A percentile compares a stretch with the other conserved stretches of the same genome.
phyloP scores from a whole-genome alignment of 805 yeast species.

The Cyberlindnera misumaiensis region DNA sequence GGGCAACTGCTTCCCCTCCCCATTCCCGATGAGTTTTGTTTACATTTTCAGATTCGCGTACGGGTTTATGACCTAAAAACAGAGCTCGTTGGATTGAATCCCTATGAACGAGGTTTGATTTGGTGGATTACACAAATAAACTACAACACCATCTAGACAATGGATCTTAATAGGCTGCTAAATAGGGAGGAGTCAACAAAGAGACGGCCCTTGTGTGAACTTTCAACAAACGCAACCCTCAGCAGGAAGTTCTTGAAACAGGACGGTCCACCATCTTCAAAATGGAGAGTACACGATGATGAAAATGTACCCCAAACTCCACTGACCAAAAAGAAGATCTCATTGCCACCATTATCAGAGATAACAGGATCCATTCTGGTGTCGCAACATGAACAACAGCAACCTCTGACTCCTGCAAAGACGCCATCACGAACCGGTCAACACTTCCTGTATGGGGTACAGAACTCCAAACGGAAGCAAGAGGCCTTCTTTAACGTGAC shows the following conservation, averaged over 20 bases:
- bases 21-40: too few species aligned
- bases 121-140: too few species aligned
- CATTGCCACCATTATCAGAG: slow-evolving; percentile 11
- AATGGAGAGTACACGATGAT: not conserved
- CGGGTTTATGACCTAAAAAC: too few species aligned
- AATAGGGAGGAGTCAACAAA: slow-evolving; percentile 8
- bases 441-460: slow-evolving; percentile 6
- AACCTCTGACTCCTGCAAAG: not conserved
- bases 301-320: slow-evolving; percentile 1
- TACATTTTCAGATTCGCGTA: too few species aligned
- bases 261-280: not conserved
- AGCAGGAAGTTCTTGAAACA: slow-evolving; percentile 5
- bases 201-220: slow-evolving; percentile 9
- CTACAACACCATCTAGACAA: not conserved
- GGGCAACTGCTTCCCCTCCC: too few species aligned
- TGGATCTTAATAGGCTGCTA: slow-evolving; percentile 11
- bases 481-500: slow-evolving; percentile 10
- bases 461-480: slow-evolving; percentile 7
- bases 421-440: slow-evolving; percentile 1
- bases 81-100: too few species aligned
- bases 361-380: slow-evolving; percentile 2
- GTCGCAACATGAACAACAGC: not conserved
- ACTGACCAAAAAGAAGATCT: slow-evolving; percentile 1
- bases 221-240: slow-evolving; percentile 3
- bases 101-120: too few species aligned